These are phyloP conservation scores for Coemansia furcata DNA, from an alignment of 192 early-diverging fungal genomes.

Conservation along the genomic window DNA sequence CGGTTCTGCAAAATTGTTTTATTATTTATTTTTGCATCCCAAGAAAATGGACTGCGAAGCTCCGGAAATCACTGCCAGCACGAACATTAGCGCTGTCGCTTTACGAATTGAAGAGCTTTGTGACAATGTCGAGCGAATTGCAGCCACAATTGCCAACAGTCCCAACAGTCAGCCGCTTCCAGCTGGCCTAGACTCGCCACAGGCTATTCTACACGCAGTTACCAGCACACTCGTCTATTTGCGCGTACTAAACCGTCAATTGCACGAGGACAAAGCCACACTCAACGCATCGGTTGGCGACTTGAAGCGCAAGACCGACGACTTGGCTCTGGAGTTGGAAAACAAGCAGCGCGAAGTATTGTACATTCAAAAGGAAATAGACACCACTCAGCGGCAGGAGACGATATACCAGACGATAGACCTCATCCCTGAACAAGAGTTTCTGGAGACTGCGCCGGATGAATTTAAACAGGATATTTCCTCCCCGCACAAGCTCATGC, in stretches of 20 bases:
- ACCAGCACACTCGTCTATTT: conserved; percentile 38
- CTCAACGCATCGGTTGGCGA: conserved; percentile 21
- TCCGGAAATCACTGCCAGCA: neutral
- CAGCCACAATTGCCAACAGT: neutral
- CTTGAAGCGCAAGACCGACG: conserved; percentile 35
- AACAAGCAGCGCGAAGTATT: conserved; percentile 30
- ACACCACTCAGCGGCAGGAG: conserved; percentile 36
- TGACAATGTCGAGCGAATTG: conserved; percentile 3
- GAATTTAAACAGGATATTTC: conserved; percentile 28
- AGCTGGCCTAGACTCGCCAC: neutral
- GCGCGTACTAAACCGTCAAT: conserved; percentile 35
- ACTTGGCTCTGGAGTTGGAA: conserved; percentile 35
- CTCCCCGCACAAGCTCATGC: conserved; percentile 50
- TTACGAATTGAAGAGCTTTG: neutral
- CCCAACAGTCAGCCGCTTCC: neutral
- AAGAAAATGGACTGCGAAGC: neutral
- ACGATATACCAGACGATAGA: conserved; percentile 52
- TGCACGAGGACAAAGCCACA: conserved; percentile 30
- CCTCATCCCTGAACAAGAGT: conserved; percentile 26
- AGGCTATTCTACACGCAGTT: conserved; percentile 17
- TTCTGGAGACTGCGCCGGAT: conserved; percentile 24
- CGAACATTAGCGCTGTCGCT: neutral
- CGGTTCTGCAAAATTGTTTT: neutral
- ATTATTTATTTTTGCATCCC: neutral
- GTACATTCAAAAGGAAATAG: conserved; percentile 44